Evolutionary conservation across 192 early-diverging fungal species (phyloP).

Genomic region (Chytriomyces sp.): DNA sequence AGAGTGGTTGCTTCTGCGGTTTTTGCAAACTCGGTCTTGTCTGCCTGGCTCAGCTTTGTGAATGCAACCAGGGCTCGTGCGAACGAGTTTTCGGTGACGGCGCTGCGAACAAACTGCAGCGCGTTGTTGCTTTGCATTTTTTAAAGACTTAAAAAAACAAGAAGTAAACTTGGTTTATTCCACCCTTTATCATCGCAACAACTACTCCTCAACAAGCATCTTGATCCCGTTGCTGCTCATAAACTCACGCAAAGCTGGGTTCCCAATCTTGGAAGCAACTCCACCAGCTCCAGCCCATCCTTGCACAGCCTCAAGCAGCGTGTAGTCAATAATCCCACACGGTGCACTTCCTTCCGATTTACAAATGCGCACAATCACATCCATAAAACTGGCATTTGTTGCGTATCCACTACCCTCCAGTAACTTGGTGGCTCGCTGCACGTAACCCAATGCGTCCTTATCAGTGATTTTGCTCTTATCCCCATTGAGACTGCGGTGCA

Average conservation of each 20-base stretch:
- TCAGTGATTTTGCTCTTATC: too few relatives aligned
- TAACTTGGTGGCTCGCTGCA: neutral
- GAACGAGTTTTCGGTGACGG: too few relatives aligned
- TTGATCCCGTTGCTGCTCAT: constrained; percentile 4
- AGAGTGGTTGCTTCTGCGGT: too few relatives aligned
- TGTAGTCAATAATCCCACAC: constrained; percentile 2
- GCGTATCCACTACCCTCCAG: neutral
- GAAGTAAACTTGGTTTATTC: too few relatives aligned
- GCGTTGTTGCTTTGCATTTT: too few relatives aligned
- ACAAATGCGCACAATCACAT: constrained; percentile 10
- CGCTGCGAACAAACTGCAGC: too few relatives aligned
- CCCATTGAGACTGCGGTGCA: too few relatives aligned
- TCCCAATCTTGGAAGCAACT: neutral
- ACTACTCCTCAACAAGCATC: neutral
- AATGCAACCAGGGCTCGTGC: too few relatives aligned
- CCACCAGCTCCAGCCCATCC: constrained; percentile 16
- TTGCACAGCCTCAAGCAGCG: constrained; percentile 16
- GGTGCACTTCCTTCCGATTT: neutral
- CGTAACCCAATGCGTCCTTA: neutral
- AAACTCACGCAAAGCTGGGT: neutral
- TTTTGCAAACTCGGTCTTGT: too few relatives aligned
- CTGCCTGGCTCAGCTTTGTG: too few relatives aligned
- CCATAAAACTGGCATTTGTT: constrained; percentile 12
- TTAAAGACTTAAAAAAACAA: too few relatives aligned
- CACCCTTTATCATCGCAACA: too few relatives aligned